These are phyloP conservation scores for Heliophila coronopifolia DNA, from an alignment of 441 rosid genomes.

Conservation along the genomic window DNA sequence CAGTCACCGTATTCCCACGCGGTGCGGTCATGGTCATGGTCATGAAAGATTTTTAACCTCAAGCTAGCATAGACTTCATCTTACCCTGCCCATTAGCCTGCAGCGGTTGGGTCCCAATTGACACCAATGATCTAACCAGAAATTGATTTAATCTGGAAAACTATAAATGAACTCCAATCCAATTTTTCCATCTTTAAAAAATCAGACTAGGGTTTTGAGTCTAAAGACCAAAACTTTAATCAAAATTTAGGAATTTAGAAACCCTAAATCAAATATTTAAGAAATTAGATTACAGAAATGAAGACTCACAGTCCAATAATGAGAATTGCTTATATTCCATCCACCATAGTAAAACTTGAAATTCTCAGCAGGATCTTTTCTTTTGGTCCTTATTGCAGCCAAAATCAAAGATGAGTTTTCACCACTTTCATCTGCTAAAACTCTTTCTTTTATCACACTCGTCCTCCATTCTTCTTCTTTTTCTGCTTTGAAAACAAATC, in stretches of 20 bases:
- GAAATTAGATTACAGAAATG: constrained; percentile 9
- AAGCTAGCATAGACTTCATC: no score
- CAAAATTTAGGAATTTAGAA: background rate
- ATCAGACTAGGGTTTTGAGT: background rate
- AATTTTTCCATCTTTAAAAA: background rate
- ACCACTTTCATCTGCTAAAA: constrained; percentile 36
- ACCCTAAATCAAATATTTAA: background rate
- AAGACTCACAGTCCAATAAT: constrained; percentile 77
- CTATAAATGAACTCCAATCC: no score
- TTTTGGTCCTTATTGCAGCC: constrained; percentile 61
- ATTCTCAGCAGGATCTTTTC: constrained; percentile 59
- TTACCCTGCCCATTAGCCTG: no score
- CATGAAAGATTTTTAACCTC: no score
- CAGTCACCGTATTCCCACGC: no score
- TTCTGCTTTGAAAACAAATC: constrained; percentile 19
- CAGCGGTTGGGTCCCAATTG: no score
- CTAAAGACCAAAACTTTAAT: constrained; percentile 1
- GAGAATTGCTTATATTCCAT: constrained; percentile 69
- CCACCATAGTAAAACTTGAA: constrained; percentile 65
- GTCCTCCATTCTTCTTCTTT: constrained; percentile 33
- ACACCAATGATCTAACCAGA: no score
- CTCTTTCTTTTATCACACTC: constrained; percentile 31
- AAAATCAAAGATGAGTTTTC: constrained; percentile 50
- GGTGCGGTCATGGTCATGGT: no score
- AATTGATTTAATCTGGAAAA: no score